Evolutionary conservation across 2,329 filamentous ascomycete species (phyloP), one percentile per base, ranked within the genome.

Genomic region (Pseudogymnoascus verrucosus): DNA sequence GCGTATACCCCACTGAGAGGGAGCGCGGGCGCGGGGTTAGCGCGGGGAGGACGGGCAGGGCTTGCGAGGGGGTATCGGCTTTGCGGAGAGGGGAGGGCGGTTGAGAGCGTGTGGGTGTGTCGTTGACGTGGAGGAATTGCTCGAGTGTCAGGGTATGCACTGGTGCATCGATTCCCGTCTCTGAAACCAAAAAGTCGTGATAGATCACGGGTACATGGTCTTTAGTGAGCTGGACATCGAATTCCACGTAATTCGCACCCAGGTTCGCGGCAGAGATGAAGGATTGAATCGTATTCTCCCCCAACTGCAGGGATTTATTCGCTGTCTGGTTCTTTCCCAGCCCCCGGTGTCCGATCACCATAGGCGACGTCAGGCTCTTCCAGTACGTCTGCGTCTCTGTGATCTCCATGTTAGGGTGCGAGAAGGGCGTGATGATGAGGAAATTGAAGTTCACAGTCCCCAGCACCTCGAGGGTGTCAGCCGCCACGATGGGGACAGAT

Each of bases 151-250:
- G 80, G 0, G 91, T 96, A 73, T 99, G 95, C 1, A 99, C 93
- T 0, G 95, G 95, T 0, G 95, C 95, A 72, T 99, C 95, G 62
- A 97, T 95, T 8, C 96, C 95, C 0, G 95, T 98, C 77, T 99
- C 95, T 73, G 92, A 96, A 74, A 99, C 95, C 12, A 98, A 81
- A 72, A 99, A 99, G 75, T 99, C 95, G 73, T 99, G 95, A 73
- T 99, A 99, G 71, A 99, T 96, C 68, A 99, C 93, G 0, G 95
- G 95, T 1, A 99, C 92, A 71, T 96, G 92, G 73, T 99, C 95
- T 73, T 99, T 99, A n/a, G 95, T 99, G 40, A 99, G 80, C 74
- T 99, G 95, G 0, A 99, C 95, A 73, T 99, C 95, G 71, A 89
- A 88, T 69, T 88, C 85, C 57, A 89, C 85, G 69, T 88, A 89